Conservation (phyloP, 1,284 basidiomycete genomes). For the Fomitopsis schrenkii region DNA sequence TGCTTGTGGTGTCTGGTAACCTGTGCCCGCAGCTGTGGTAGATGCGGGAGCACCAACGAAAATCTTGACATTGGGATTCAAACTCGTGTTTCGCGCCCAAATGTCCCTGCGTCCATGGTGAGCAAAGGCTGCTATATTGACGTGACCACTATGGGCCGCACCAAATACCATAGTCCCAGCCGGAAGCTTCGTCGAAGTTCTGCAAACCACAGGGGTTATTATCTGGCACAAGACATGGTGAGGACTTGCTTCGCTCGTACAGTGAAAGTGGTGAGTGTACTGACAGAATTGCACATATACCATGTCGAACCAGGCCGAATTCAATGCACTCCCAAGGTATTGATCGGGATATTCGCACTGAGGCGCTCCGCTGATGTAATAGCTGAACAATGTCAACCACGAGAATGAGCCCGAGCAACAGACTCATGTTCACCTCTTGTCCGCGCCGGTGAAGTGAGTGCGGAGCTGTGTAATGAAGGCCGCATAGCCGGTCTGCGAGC, state of each 20-base stretch:
- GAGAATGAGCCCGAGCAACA: background rate
- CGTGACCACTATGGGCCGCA: conserved; percentile 13
- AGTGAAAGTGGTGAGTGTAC: conserved; percentile 6
- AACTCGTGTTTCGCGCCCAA: conserved; percentile 52
- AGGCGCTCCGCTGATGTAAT: conserved; percentile 59
- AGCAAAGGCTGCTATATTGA: too few relatives aligned
- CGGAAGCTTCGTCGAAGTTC: conserved; percentile 35
- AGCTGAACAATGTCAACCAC: conserved; percentile 31
- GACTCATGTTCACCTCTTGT: conserved; percentile 42
- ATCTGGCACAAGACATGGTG: conserved; percentile 29
- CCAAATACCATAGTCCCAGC: conserved; percentile 54
- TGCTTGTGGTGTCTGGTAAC: conserved; percentile 44
- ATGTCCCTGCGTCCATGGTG: conserved; percentile 40
- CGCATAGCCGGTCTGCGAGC: conserved; percentile 48
- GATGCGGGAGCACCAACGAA: conserved; percentile 60
- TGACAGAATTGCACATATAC: conserved; percentile 51
- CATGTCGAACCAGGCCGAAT: conserved; percentile 50
- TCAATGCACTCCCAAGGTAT: conserved; percentile 46
- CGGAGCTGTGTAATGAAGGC: conserved; percentile 58
- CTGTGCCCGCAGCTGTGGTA: conserved; percentile 52
- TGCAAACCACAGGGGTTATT: conserved; percentile 49
- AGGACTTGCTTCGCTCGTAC: background rate
- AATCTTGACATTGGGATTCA: conserved; percentile 56
- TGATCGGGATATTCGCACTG: conserved; percentile 53
- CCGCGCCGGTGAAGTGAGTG: conserved; percentile 43